A percentile compares a stretch with the other conserved stretches of the same genome.
phyloP scores from a whole-genome alignment of 2,329 filamentous ascomycete genomes.

The Alternaria viburni region DNA sequence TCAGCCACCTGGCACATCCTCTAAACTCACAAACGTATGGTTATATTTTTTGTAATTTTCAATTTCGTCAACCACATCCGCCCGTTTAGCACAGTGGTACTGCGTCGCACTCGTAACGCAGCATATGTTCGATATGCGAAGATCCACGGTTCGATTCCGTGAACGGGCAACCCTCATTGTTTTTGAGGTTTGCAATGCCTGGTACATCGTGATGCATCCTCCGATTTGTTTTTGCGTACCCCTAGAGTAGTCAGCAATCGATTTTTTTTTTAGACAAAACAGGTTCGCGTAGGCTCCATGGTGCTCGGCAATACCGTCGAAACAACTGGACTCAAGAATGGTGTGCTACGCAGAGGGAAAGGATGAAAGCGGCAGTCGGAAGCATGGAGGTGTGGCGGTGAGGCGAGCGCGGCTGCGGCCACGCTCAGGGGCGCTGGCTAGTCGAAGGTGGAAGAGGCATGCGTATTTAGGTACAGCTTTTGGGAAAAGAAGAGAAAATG shows the following conservation, averaged over 20 bases:
- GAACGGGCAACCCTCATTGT: constrained; percentile 2
- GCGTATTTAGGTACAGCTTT: neutral
- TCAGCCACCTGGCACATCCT: neutral
- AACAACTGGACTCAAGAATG: neutral
- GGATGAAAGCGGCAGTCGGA: neutral
- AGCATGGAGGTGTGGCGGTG: neutral
- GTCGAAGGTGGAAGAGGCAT: neutral
- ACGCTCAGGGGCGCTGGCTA: neutral
- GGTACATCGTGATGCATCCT: neutral
- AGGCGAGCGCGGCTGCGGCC: neutral
- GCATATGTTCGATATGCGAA: constrained; percentile 10
- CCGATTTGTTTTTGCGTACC: neutral
- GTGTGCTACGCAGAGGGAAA: neutral
- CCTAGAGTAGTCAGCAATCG: neutral
- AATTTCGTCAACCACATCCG: neutral
- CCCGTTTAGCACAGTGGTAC: constrained; percentile 20
- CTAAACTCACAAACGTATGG: neutral
- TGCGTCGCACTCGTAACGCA: constrained; percentile 19
- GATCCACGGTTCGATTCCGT: constrained; percentile 15
- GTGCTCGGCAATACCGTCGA: neutral
- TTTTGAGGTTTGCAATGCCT: neutral
- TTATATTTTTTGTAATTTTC: neutral
- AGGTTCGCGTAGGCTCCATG: neutral
- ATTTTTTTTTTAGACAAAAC: neutral
- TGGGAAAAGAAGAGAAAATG: neutral